Evolutionary conservation across 495 filamentous ascomycete genomes (phyloP).

Genomic region (Penicillium goetzii): DNA sequence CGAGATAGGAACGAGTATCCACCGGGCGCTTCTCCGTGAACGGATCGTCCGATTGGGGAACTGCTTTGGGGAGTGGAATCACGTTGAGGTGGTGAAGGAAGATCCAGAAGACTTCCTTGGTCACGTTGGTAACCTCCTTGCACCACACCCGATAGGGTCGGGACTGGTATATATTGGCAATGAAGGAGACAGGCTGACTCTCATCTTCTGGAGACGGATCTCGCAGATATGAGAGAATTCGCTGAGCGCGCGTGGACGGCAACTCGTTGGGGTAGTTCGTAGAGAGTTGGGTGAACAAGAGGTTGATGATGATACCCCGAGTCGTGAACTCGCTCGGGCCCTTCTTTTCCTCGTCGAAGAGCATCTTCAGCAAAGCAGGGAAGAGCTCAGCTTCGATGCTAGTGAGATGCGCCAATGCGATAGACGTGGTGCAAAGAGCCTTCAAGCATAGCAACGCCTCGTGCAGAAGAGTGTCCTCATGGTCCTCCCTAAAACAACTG

Average conservation of each 20-base stretch:
- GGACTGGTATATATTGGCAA: conserved; percentile 82
- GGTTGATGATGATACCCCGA: conserved; percentile 79
- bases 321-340: conserved; percentile 96
- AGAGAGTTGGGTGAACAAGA: conserved; percentile 84
- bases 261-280: conserved; percentile 55
- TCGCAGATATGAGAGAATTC: conserved; percentile 75
- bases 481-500: conserved; percentile 73
- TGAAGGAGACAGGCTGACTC: conserved; percentile 78
- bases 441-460: conserved; percentile 94
- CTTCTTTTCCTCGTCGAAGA: conserved; percentile 97
- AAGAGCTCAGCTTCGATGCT: conserved; percentile 80
- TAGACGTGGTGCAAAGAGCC: conserved; percentile 87
- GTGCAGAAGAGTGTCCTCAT: conserved; percentile 90
- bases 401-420: conserved; percentile 79
- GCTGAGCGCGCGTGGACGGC: conserved; percentile 59
- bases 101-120: conserved; percentile 99
- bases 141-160: conserved; percentile 92
- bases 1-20: conserved; percentile 29
- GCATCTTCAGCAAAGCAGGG: conserved; percentile 81
- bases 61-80: conserved; percentile 56
- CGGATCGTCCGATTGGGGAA: conserved; percentile 35
- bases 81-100: conserved; percentile 94
- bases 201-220: conserved; percentile 79
- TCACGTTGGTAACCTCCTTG: conserved; percentile 87
- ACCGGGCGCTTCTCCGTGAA: conserved; percentile 26